Base-by-base conservation (phyloP, 116 monocot genomes). In the Dioscorea cayenensis region DNA sequence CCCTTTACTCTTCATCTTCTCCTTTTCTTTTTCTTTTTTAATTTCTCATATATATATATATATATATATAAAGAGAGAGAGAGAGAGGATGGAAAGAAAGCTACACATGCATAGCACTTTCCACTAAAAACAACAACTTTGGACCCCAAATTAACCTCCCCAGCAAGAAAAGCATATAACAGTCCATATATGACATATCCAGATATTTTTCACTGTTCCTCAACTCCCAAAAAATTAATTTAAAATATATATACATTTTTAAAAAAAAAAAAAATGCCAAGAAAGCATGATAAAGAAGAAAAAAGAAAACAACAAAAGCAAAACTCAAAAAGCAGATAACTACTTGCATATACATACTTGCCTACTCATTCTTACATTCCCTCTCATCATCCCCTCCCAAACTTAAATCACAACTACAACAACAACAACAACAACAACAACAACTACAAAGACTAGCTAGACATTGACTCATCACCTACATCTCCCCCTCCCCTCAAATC, bases 31-130 rank as follows among this genome's bases (percentile, higher is more conserved):
- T 32, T 25, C 25, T 25, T 25, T 25, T 32, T 32, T 32, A 32
- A 32, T 32, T 32, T 32, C 32, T 32, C 32, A 32, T 32, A 32
- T 32, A 32, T 32, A 32, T 32, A 32, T 32, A 32, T 32, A 32
- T 32, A 32, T 32, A 32, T 32, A 32, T 32, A 32, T 32, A 32
- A 29, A 14, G 28, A 64, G 12, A 12, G 25, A 64, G 35, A 36
- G 14, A 36, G 7, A 29, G 19, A 80, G 51, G 63, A 35, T 50
- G 70, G 38, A 84, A 81, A 84, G 38, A 84, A 81, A 84, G 84
- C 55, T 70, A 51, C 88, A 94, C 92, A 92, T 89, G 89, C 89
- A 81, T 67, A 83, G 71, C 83, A 71, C 82, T 89, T 86, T 91
- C 63, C 77, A 81, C 73, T 73, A 72, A 79, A 83, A 95, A 92